Evolutionary conservation across 2,329 filamentous ascomycete species (phyloP), one percentile per base, ranked within the genome.

Genomic region (Periconia sp.): DNA sequence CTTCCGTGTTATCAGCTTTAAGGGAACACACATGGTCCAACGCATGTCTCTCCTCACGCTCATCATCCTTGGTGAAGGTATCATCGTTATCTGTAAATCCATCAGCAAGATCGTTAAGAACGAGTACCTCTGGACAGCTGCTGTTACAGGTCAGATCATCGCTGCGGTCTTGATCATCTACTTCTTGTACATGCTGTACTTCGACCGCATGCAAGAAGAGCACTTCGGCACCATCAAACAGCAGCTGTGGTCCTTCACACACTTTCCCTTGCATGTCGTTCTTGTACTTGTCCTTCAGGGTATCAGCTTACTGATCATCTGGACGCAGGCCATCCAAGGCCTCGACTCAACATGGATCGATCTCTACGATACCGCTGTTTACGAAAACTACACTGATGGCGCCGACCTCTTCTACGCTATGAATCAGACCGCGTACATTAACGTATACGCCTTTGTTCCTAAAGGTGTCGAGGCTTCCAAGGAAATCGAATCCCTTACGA

Each of bases 61-160:
- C 26, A 71, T 71, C 52, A 65, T 71, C 35, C 57, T 71, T 13
- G 69, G 68, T 30, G 69, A 71, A 52, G 69, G 69, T 28, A 64
- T 70, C 35, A 70, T 71, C 25, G 66, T 65, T 23, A 48, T 71
- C 25, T 62, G 63, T 59, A 55, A 61, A 52, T 56, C 62, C 32
- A 65, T 67, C 30, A 63, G 63, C 19, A 55, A 57, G 19, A 68
- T 70, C 36, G 65, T 69, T 15, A 65, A 68, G 45, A 61, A 59
- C 35, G 56, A 63, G 8, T 61, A 44, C 26, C 48, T 56, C 17
- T 62, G 59, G 44, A 56, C 56, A 5, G 49, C 56, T 1, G 24
- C 52, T 7, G 61, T 66, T 2, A 55, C 68, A n/a, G 64, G 60
- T 4, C 60, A 68, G 40, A 65, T 70, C 43, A 47, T 65, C 32